Conservation (phyloP, 192 early-diverging fungal genomes). For the Mortierella claussenii region DNA sequence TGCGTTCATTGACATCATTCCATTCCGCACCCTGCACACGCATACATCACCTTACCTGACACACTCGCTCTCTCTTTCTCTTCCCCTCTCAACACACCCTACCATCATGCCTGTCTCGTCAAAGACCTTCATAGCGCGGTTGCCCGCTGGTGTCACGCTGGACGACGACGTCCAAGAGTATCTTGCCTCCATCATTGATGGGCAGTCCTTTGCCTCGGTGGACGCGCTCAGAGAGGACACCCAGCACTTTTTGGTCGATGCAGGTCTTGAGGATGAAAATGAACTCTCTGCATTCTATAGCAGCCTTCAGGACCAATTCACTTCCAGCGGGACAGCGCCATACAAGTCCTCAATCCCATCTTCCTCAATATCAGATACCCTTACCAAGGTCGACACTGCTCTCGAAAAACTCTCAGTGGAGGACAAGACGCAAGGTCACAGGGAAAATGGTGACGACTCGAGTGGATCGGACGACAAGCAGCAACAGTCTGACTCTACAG, state of each 20-base stretch:
- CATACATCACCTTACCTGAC: too few relatives aligned
- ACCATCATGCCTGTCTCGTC: constrained; percentile 19
- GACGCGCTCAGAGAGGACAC: constrained; percentile 69
- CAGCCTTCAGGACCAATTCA: constrained; percentile 14
- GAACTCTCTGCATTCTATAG: constrained; percentile 61
- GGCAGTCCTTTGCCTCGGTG: constrained; percentile 35
- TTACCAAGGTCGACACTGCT: constrained; percentile 10
- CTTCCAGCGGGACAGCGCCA: not conserved
- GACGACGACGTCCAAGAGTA: constrained; percentile 50
- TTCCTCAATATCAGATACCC: too few relatives aligned
- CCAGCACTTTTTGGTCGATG: constrained; percentile 71
- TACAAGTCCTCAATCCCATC: too few relatives aligned
- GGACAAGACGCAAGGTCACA: constrained; percentile 5
- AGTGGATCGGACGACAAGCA: constrained; percentile 29
- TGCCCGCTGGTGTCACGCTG: constrained; percentile 32
- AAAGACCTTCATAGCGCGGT: constrained; percentile 37
- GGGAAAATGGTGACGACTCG: constrained; percentile 8
- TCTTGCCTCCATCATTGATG: constrained; percentile 39
- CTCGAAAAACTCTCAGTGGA: constrained; percentile 16
- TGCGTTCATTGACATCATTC: too few relatives aligned
- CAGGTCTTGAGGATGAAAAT: constrained; percentile 61
- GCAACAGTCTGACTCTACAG: constrained; percentile 10
- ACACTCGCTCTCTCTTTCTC: not conserved
- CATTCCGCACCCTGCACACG: too few relatives aligned
- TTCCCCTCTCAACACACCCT: not conserved